phyloP scores from a whole-genome alignment of 768 basidiomycete genomes.

The Suillus weaverae region DNA sequence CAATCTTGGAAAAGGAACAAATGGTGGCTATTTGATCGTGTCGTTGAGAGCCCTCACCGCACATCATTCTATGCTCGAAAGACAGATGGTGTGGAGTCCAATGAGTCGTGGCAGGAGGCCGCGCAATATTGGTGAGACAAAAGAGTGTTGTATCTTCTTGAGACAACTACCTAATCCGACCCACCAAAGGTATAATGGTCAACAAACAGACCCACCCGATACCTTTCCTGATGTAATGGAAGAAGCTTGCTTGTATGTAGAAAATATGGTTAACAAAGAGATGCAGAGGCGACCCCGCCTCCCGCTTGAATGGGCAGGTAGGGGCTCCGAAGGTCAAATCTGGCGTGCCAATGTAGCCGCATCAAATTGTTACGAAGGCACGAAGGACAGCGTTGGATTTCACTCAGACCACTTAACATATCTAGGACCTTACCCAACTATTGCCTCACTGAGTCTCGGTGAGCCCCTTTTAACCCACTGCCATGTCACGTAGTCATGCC shows the following conservation, averaged over 20 bases:
- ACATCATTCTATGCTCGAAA: conserved; percentile 73
- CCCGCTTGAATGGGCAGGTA: conserved; percentile 65
- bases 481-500: not conserved
- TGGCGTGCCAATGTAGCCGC: conserved; percentile 89
- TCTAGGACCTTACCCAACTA: conserved; percentile 82
- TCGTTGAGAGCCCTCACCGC: conserved; percentile 84
- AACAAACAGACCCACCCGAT: conserved; percentile 53
- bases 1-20: conserved; percentile 68
- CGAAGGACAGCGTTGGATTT: conserved; percentile 77
- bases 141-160: not conserved
- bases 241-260: conserved; percentile 71
- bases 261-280: conserved; percentile 69
- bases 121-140: conserved; percentile 68
- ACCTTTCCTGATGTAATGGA: conserved; percentile 72
- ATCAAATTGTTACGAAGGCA: conserved; percentile 82
- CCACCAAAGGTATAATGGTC: conserved; percentile 74
- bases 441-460: conserved; percentile 84
- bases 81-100: conserved; percentile 42
- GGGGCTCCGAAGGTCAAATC: conserved; percentile 22
- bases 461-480: conserved; percentile 14
- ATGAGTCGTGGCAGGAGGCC: conserved; percentile 64
- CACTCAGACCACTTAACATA: conserved; percentile 83
- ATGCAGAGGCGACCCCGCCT: conserved; percentile 60
- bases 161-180: not conserved
- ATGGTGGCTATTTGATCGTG: conserved; percentile 82